phyloP scores from a whole-genome alignment of 768 basidiomycete species.

The Suillus alpinus region DNA sequence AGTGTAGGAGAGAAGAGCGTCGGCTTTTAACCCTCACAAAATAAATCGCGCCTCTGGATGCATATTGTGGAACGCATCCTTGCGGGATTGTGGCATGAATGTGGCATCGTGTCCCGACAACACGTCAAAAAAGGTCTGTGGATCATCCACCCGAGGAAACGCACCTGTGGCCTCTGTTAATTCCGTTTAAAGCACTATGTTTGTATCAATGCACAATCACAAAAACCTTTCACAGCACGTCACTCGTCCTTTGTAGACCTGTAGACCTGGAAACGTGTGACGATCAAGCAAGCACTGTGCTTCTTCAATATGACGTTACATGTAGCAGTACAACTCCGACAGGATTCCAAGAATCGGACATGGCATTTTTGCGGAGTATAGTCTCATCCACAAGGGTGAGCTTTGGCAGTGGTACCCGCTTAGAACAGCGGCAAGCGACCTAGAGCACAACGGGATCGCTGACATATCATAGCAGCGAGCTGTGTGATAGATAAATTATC shows the following conservation, averaged over 20 bases:
- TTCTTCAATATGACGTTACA: not conserved
- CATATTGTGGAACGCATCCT: not conserved
- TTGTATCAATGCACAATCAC: not conserved
- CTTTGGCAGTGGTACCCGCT: not conserved
- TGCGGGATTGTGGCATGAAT: no score
- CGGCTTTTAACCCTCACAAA: not conserved
- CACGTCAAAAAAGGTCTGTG: not conserved
- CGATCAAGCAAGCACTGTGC: not conserved
- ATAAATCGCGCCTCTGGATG: not conserved
- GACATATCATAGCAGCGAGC: no score
- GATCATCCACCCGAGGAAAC: no score
- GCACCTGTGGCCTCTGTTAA: not conserved
- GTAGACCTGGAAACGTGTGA: not conserved
- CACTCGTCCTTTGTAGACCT: not conserved
- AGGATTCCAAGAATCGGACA: not conserved
- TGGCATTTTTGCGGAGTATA: not conserved
- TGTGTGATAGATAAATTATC: not conserved
- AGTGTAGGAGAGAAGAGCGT: not conserved
- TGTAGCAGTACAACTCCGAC: no score
- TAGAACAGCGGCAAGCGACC: not conserved
- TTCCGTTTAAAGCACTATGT: not conserved
- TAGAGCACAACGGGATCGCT: not conserved
- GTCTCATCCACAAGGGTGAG: not conserved
- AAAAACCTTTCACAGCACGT: not conserved
- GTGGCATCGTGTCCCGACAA: not conserved